phyloP scores from a whole-genome alignment of 805 yeast genomes.

The Starmerella roubikii region DNA sequence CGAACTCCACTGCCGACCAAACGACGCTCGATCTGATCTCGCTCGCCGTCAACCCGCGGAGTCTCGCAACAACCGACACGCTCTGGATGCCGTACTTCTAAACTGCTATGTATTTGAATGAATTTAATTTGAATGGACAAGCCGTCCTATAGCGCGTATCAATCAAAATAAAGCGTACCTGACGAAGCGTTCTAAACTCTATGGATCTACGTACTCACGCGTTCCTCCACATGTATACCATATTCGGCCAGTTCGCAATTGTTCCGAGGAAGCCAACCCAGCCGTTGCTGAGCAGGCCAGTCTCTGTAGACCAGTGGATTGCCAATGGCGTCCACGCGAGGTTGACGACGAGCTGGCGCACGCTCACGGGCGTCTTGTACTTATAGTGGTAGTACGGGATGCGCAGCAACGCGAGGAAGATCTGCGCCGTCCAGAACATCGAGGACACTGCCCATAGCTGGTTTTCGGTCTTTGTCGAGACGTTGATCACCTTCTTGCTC shows the following conservation, averaged over 20 bases:
- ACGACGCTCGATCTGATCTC: slow-evolving; percentile 79
- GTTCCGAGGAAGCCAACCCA: slow-evolving; percentile 31
- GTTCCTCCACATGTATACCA: slow-evolving; percentile 12
- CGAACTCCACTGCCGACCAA: slow-evolving; percentile 67
- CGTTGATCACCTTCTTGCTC: slow-evolving; percentile 26
- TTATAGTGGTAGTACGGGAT: slow-evolving; percentile 14
- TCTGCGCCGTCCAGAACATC: slow-evolving; percentile 30
- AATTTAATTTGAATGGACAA: too few relatives aligned
- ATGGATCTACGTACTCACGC: not conserved
- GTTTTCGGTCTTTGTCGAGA: slow-evolving; percentile 21
- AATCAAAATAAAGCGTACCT: too few relatives aligned
- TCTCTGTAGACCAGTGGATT: slow-evolving; percentile 31
- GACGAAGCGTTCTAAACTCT: too few relatives aligned
- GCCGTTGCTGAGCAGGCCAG: slow-evolving; percentile 25
- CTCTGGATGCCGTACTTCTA: slow-evolving; percentile 91
- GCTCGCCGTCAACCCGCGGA: slow-evolving; percentile 90
- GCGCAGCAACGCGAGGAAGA: slow-evolving; percentile 26
- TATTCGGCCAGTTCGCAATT: slow-evolving; percentile 22
- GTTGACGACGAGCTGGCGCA: slow-evolving; percentile 24
- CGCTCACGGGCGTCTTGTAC: slow-evolving; percentile 11
- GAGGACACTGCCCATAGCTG: slow-evolving; percentile 29
- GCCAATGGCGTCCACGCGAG: slow-evolving; percentile 32
- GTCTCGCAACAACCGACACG: slow-evolving; percentile 79
- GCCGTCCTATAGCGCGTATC: not conserved
- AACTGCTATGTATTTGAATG: not conserved